phyloP scores from a whole-genome alignment of 306 rosid species.

The Rubus parviflorus region DNA sequence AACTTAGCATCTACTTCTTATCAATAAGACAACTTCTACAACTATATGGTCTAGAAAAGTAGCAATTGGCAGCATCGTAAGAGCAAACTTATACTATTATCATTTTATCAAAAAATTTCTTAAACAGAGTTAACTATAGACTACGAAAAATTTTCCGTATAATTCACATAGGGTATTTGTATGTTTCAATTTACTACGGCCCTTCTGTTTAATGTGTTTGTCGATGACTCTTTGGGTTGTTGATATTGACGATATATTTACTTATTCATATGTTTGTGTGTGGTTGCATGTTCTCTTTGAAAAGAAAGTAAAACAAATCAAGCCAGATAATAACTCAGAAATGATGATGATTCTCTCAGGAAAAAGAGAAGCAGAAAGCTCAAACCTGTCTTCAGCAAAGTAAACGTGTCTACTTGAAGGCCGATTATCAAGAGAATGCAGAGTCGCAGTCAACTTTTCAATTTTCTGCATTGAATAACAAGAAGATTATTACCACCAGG shows the following conservation, averaged over 20 bases:
- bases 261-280: neutral
- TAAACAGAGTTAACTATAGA: neutral
- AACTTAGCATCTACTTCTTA: neutral
- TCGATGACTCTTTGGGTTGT: neutral
- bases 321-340: neutral
- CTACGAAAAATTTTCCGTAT: no score
- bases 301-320: neutral
- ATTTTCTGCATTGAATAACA: slow-evolving; percentile 54
- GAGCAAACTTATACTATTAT: neutral
- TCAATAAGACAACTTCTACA: neutral
- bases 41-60: neutral
- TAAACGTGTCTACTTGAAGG: slow-evolving; percentile 50
- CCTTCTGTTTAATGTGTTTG: neutral
- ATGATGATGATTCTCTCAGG: neutral
- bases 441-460: slow-evolving; percentile 62
- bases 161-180: neutral
- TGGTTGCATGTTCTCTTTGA: neutral
- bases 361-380: slow-evolving; percentile 16
- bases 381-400: slow-evolving; percentile 77
- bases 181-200: neutral
- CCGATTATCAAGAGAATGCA: slow-evolving; percentile 57
- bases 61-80: neutral
- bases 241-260: neutral
- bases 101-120: neutral
- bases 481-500: slow-evolving; percentile 1